Evolutionary conservation across 306 rosid genomes (phyloP).

Genomic region (Cucumis melo): DNA sequence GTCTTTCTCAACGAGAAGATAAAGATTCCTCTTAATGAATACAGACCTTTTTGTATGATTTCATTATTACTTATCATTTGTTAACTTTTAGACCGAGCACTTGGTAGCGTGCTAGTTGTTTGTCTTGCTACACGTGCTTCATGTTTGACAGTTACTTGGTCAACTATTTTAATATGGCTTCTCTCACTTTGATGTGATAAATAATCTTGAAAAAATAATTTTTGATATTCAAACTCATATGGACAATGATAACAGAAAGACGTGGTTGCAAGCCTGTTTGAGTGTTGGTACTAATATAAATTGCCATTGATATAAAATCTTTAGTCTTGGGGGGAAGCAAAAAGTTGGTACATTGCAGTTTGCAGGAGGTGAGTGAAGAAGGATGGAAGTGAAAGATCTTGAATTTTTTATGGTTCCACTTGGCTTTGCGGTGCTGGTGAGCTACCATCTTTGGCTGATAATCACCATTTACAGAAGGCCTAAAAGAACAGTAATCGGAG

Average conservation of each 20-base stretch:
- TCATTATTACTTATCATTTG: neutral
- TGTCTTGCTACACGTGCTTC: neutral
- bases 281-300: neutral
- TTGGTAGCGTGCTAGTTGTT: neutral
- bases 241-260: neutral
- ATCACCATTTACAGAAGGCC: conserved; percentile 27
- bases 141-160: neutral
- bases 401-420: conserved; percentile 45
- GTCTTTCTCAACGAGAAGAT: neutral
- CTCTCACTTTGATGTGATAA: neutral
- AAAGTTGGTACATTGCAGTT: neutral
- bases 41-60: neutral
- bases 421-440: conserved; percentile 41
- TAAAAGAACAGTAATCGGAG: conserved; percentile 55
- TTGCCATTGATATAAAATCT: neutral
- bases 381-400: conserved; percentile 33
- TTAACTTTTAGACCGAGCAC: neutral
- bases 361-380: neutral
- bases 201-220: neutral
- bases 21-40: neutral
- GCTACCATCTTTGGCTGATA: conserved; percentile 53
- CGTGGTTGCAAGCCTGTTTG: neutral
- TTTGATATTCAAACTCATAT: neutral
- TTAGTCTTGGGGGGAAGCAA: neutral
- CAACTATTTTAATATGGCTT: neutral